Percentiles rank a stretch among this genome's conserved stretches.
phyloP scores from a whole-genome alignment of 2,329 filamentous ascomycete genomes.

The Penicillium thymicola region DNA sequence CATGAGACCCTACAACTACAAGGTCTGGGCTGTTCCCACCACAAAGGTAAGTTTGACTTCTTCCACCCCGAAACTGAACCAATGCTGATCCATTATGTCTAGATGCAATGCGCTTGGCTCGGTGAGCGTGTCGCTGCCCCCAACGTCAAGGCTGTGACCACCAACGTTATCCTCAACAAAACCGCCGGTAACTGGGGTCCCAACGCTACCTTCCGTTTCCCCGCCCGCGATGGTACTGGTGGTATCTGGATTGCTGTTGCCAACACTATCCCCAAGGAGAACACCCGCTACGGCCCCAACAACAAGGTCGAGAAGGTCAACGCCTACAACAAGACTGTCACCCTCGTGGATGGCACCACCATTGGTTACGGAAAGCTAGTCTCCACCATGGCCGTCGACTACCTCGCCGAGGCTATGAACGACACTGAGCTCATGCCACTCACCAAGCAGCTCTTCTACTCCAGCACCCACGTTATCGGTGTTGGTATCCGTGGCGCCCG shows the following conservation, averaged over 20 bases:
- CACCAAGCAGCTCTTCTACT: conserved; percentile 93
- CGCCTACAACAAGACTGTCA: conserved; percentile 77
- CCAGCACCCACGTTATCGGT: conserved; percentile 93
- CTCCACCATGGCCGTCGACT: conserved; percentile 94
- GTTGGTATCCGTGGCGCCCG: conserved; percentile 88
- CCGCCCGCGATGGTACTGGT: conserved; percentile 89
- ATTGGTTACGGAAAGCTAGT: conserved; percentile 90
- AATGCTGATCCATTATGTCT: conserved; percentile 11
- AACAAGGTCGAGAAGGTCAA: conserved; percentile 84
- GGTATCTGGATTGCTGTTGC: conserved; percentile 99
- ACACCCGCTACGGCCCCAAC: conserved; percentile 83
- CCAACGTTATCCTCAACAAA: conserved; percentile 95
- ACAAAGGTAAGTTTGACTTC: conserved; percentile 67
- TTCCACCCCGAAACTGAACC: not conserved
- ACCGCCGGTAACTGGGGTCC: conserved; percentile 96
- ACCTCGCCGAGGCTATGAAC: conserved; percentile 80
- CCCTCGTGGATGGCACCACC: conserved; percentile 77
- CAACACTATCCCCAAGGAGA: conserved; percentile 86
- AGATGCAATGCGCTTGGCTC: conserved; percentile 99
- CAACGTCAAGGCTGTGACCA: conserved; percentile 87
- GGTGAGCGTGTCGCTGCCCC: conserved; percentile 97
- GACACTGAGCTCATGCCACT: conserved; percentile 78
- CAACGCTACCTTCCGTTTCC: conserved; percentile 98
- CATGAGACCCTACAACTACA: conserved; percentile 99
- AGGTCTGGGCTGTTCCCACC: conserved; percentile 98